These are phyloP conservation scores for Ceratobasidium sp. DNA, from an alignment of 1,284 basidiomycete species.

Conservation along the genomic window DNA sequence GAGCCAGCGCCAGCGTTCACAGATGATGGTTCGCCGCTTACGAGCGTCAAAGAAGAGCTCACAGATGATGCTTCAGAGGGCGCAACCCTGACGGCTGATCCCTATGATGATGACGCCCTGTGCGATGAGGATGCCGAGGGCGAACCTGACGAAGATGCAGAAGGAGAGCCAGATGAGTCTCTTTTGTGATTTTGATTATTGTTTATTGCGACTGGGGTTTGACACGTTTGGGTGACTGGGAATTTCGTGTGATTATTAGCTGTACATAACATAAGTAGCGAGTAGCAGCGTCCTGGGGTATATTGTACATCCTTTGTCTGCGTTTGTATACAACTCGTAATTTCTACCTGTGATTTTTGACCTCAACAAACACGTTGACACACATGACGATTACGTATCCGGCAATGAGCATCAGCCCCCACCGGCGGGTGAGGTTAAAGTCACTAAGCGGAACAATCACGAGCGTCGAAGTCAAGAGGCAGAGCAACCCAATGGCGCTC, in stretches of 20 bases:
- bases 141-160: slow-evolving; percentile 47
- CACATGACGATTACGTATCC: slow-evolving; percentile 77
- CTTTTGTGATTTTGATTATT: slow-evolving; percentile 4
- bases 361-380: slow-evolving; percentile 78
- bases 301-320: slow-evolving; percentile 32
- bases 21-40: slow-evolving; percentile 18
- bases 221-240: background rate
- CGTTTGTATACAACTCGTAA: slow-evolving; percentile 35
- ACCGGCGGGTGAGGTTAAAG: slow-evolving; percentile 77
- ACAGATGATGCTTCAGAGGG: slow-evolving; percentile 44
- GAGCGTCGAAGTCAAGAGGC: slow-evolving; percentile 77
- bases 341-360: slow-evolving; percentile 44
- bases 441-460: slow-evolving; percentile 85
- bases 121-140: slow-evolving; percentile 52
- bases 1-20: slow-evolving; percentile 19
- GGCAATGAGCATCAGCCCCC: slow-evolving; percentile 79
- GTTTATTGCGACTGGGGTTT: slow-evolving; percentile 4
- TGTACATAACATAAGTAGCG: slow-evolving; percentile 37
- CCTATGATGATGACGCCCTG: slow-evolving; percentile 51
- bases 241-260: slow-evolving; percentile 25
- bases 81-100: slow-evolving; percentile 37
- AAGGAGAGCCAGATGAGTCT: slow-evolving; percentile 54
- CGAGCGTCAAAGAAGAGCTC: slow-evolving; percentile 39
- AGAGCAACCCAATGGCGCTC: slow-evolving; percentile 78
- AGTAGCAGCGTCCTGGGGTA: slow-evolving; percentile 25